Evolutionary conservation across 306 rosid species (phyloP), one percentile per base, ranked within the genome.

Genomic region (Vigna reflexopilosa): DNA sequence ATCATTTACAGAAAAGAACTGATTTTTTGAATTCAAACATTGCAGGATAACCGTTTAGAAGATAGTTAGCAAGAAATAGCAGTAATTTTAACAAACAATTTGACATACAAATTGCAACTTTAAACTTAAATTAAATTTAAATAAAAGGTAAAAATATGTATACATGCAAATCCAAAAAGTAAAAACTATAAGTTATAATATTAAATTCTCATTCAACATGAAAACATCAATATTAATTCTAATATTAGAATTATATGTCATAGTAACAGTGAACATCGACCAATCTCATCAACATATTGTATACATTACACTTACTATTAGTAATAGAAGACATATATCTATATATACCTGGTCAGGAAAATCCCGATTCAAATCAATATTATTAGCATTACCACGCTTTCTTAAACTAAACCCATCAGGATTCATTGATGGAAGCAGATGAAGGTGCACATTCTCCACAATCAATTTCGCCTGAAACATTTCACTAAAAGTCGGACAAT

Each of bases 371-470:
- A 95, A 83, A 86, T 95, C 98, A 86, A 95, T 76, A 67, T 88
- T 81, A 63, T 92, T 92, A 34, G 92, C 97, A 92, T 95, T 95
- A 56, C 88, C 89, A 76, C 98, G 98, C 50, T 59, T 90, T 81
- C 87, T 80, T 73, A 92, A 83, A 80, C 85, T 81, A 88, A 83
- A 95, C 47, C 98, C 98, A 84, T 95, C 98, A 51, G 98, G 98
- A 85, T 95, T 95, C 93, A 95, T 86, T 17, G 98, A 86, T 56
- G 98, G 98, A 85, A 95, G 96, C 70, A 95, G 71, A 86, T 95
- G 98, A 85, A 95, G 98, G 91, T 92, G 98, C 77, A 87, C 86
- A 81, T 85, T 88, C 79, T 95, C 88, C 78, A 95, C 98, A 70
- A 92, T 86, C 77, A 88, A 66, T 52, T 87, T 82, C 19, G 91